Base-by-base conservation (phyloP, 2,329 filamentous ascomycete species). In the Colletotrichum sp. region DNA sequence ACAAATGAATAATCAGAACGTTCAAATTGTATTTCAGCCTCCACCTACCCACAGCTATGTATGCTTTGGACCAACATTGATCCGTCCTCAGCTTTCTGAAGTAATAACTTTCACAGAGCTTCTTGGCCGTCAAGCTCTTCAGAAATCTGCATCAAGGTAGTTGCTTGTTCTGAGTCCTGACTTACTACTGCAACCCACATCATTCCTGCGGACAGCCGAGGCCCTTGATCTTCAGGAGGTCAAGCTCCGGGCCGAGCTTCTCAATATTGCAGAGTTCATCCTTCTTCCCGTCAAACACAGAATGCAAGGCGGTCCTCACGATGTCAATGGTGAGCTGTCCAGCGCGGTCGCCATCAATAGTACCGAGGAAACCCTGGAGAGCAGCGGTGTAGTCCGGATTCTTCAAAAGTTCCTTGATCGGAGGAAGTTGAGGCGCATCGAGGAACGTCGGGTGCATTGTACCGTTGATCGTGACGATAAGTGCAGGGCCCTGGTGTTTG, bases 401-500 rank as follows among this genome's bases (percentile, higher is more conserved):
- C 62, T 26, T 28, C 12, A 21, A 24, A 62, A 75, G 15, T 8
- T 32, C 9, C 15, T 24, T 34, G 4, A 72, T n/a, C 26, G 52
- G 36, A 1, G 68, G 72, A 15, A 75, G 72, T 15, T 62, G 62
- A 15, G 64, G 63, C 9, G 57, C 24, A 52, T 86, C 84, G 0
- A 81, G 81, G 30, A 81, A 86, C 0, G 83, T 81, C 1, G 79
- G 79, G 21, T 86, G 84, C 5, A 77, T 62, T 1, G 83, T 81
- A 0, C 81, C 80, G 2, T 76, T 36, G 18, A 85, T 70, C 1
- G 68, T 21, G 4, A 81, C 60, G 16, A 84, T 79, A 34, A 81
- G 59, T 39, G 81, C 80, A 24, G 79, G 72, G 0, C 81, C 83
- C 2, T 72, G 77, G 1, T 84, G 78, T 8, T 78, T 78, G 0